phyloP scores from a whole-genome alignment of 73 alveolate species.

The Paramecium tetraurelia region DNA sequence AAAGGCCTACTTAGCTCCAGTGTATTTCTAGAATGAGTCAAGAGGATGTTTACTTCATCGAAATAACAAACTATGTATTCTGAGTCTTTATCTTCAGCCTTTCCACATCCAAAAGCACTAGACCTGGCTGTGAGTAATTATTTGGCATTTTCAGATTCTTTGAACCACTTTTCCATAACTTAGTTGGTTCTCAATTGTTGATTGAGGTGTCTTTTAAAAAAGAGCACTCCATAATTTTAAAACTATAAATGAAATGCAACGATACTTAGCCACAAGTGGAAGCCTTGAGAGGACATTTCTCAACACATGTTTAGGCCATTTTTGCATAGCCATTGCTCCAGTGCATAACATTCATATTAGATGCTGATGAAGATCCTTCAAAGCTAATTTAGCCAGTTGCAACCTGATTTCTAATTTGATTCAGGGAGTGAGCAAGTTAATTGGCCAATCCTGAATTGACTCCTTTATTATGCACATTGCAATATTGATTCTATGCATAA shows the following conservation, averaged over 20 bases:
- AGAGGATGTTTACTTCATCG: neutral
- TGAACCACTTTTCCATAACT: constrained; percentile 14
- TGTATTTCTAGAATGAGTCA: neutral
- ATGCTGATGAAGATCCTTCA: constrained; percentile 50
- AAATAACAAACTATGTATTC: constrained; percentile 41
- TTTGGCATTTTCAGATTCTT: constrained; percentile 1
- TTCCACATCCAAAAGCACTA: constrained; percentile 22
- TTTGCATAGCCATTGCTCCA: constrained; percentile 41
- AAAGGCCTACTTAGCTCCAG: neutral
- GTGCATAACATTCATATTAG: constrained; percentile 9
- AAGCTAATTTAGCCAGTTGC: constrained; percentile 31
- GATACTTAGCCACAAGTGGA: neutral
- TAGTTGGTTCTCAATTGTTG: neutral
- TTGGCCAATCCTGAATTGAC: constrained; percentile 17
- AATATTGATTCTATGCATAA: neutral
- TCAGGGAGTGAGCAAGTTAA: neutral
- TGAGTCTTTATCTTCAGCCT: neutral
- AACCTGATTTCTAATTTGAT: neutral
- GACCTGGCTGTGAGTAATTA: constrained; percentile 13
- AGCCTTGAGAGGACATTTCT: neutral
- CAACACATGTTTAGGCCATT: constrained; percentile 28
- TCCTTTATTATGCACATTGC: constrained; percentile 14
- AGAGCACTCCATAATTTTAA: constrained; percentile 13
- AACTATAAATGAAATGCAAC: neutral
- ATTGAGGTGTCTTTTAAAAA: neutral